Evolutionary conservation across 345 rosid genomes (phyloP).

Genomic region (Fremontodendron californicum): DNA sequence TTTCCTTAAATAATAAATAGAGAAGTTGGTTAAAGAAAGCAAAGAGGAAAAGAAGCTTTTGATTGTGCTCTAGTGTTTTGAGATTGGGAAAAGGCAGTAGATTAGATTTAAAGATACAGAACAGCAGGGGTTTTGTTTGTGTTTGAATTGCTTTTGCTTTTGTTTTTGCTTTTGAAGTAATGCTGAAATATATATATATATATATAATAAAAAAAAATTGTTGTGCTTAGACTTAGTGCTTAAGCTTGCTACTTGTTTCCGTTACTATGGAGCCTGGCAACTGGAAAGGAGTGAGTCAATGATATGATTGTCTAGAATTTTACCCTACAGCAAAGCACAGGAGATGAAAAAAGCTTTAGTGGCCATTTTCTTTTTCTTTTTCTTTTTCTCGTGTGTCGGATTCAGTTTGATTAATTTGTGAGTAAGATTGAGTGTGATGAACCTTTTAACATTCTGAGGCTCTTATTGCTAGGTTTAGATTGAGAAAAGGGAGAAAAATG

Average conservation of each 20-base stretch:
- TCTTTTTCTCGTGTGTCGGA: not conserved
- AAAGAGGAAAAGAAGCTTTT: slow-evolving; percentile 38
- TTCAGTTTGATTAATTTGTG: not conserved
- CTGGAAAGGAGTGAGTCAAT: not conserved
- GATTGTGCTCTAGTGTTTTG: slow-evolving; percentile 25
- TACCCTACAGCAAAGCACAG: not conserved
- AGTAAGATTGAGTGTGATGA: not conserved
- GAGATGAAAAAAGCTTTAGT: not conserved
- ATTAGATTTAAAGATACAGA: slow-evolving; percentile 35
- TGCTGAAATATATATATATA: not conserved
- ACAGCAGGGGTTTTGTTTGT: slow-evolving; percentile 23
- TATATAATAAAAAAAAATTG: not conserved
- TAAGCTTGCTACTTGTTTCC: not conserved
- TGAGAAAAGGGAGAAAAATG: not conserved
- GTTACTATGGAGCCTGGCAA: not conserved
- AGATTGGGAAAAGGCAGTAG: slow-evolving; percentile 32
- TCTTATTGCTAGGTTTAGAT: not conserved
- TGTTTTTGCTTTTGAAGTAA: slow-evolving; percentile 23
- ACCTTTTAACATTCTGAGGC: not conserved
- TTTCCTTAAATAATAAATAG: slow-evolving; percentile 31
- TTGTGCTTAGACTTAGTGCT: not conserved
- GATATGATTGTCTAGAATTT: not conserved
- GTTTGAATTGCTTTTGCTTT: slow-evolving; percentile 20
- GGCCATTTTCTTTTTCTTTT: not conserved
- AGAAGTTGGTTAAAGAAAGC: slow-evolving; percentile 29